Percentiles rank a stretch among this genome's conserved stretches.
Evolutionary conservation across 2,329 filamentous ascomycete species (phyloP).

Genomic region (Verticillium isaacii): DNA sequence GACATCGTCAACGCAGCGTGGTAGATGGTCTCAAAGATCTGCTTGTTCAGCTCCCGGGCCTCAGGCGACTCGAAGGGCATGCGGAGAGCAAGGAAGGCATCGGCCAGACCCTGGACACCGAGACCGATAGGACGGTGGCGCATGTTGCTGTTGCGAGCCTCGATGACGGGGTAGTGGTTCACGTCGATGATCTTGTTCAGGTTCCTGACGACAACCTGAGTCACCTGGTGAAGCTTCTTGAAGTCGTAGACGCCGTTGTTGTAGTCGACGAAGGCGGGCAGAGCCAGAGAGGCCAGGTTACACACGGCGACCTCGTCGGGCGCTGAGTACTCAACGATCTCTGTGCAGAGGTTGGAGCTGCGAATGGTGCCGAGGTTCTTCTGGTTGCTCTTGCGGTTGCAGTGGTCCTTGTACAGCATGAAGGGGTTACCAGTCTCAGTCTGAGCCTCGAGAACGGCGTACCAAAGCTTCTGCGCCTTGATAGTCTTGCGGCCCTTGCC

Average conservation of each 20-base stretch:
- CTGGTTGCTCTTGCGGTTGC: conserved; percentile 99
- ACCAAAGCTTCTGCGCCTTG: conserved; percentile 99
- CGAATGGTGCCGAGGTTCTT: conserved; percentile 99
- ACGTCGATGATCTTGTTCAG: conserved; percentile 97
- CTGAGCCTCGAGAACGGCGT: conserved; percentile 95
- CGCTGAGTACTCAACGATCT: conserved; percentile 96
- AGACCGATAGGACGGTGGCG: conserved; percentile 93
- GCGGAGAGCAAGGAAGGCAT: conserved; percentile 94
- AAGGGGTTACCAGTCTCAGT: conserved; percentile 99
- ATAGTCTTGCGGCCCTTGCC: conserved; percentile 85
- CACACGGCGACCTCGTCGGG: conserved; percentile 98
- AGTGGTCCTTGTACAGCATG: conserved; percentile 99
- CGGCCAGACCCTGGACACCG: conserved; percentile 94
- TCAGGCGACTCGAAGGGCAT: conserved; percentile 96
- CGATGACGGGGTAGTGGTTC: conserved; percentile 96
- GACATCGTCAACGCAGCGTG: conserved; percentile 91
- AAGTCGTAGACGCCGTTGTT: conserved; percentile 86
- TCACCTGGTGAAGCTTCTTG: conserved; percentile 91
- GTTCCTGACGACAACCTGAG: conserved; percentile 87
- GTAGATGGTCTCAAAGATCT: conserved; percentile 99
- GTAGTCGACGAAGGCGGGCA: conserved; percentile 88
- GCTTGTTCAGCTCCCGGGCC: conserved; percentile 88
- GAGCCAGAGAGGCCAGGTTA: conserved; percentile 90
- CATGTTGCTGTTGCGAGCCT: conserved; percentile 95
- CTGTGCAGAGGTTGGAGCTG: conserved; percentile 97